phyloP scores from a whole-genome alignment of 345 rosid genomes.

The Mallotus nudiflorus region DNA sequence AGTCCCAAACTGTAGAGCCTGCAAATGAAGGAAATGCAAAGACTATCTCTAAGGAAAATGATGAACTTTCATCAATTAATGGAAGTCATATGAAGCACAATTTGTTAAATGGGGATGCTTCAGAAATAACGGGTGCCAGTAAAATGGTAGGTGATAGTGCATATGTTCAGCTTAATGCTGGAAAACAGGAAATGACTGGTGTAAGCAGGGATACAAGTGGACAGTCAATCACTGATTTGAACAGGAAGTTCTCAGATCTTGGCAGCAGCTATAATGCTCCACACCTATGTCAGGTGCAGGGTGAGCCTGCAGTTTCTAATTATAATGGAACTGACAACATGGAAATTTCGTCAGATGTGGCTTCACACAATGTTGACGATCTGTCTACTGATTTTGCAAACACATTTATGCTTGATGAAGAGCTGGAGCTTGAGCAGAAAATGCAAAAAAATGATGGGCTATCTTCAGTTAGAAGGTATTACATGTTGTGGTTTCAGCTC shows the following conservation, averaged over 20 bases:
- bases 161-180: constrained; percentile 18
- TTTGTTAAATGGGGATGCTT: constrained; percentile 18
- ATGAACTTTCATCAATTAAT: constrained; percentile 7
- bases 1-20: constrained; percentile 38
- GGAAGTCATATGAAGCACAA: constrained; percentile 18
- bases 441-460: constrained; percentile 42
- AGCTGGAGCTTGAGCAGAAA: constrained; percentile 82
- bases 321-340: constrained; percentile 24
- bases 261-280: constrained; percentile 16
- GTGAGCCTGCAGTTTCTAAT: constrained; percentile 37
- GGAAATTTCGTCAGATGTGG: constrained; percentile 28
- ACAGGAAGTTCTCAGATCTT: constrained; percentile 22
- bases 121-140: constrained; percentile 11
- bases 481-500: neutral
- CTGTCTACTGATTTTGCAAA: constrained; percentile 65
- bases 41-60: constrained; percentile 27
- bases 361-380: constrained; percentile 41
- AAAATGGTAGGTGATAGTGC: constrained; percentile 18
- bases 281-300: constrained; percentile 25
- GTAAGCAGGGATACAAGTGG: constrained; percentile 19
- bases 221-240: constrained; percentile 30
- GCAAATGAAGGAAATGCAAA: constrained; percentile 33
- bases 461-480: constrained; percentile 59
- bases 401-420: constrained; percentile 95
- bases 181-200: constrained; percentile 16